phyloP scores from a whole-genome alignment of 768 basidiomycete genomes.

The Gloeostereum incarnatum region DNA sequence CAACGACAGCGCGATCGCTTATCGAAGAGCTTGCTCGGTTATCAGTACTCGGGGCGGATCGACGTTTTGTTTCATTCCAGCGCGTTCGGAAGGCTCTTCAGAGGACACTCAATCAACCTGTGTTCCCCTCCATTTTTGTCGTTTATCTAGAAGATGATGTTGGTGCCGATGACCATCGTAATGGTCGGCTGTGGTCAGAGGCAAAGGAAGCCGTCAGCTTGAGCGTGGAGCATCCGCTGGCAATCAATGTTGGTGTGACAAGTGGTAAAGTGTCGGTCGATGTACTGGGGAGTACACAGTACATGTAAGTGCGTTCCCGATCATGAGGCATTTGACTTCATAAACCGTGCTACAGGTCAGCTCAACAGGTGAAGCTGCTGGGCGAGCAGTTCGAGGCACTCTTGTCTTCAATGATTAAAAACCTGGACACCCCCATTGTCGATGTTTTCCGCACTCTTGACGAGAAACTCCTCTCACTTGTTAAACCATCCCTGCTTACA shows the following conservation, averaged over 20 bases:
- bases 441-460: background rate
- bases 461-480: conserved; percentile 1
- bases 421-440: background rate
- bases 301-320: background rate
- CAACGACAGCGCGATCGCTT: conserved; percentile 1
- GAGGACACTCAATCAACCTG: no score
- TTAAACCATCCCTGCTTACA: background rate
- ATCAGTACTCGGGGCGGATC: background rate
- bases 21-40: background rate
- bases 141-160: no score
- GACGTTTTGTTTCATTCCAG: no score
- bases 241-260: conserved; percentile 1
- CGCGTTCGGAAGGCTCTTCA: no score
- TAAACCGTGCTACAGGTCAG: background rate
- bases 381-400: conserved; percentile 2
- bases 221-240: conserved; percentile 5
- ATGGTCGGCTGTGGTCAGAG: conserved; percentile 3
- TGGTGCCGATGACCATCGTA: no score
- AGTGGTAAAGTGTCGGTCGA: conserved; percentile 1
- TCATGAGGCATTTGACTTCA: background rate
- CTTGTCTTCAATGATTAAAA: background rate
- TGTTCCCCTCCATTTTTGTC: no score
- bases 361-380: background rate
- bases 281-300: conserved; percentile 1
- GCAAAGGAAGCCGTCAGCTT: background rate